phyloP scores from a whole-genome alignment of 371 early-diverging fungal species.

The Capillidium rhysosporum region DNA sequence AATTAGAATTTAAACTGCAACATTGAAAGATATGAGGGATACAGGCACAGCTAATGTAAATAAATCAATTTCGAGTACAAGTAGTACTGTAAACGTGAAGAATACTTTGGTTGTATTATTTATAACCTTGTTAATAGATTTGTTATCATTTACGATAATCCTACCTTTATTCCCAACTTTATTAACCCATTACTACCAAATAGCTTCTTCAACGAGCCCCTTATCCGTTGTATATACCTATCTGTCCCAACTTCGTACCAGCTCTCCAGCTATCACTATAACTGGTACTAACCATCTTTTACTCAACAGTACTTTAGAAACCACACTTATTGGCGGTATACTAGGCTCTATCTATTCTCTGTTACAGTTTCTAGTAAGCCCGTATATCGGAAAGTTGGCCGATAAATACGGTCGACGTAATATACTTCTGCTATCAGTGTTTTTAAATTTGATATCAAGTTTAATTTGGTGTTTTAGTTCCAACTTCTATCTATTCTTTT shows the following conservation, averaged over 20 bases:
- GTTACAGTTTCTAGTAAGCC: slow-evolving; percentile 77
- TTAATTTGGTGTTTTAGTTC: slow-evolving; percentile 71
- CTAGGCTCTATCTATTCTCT: slow-evolving; percentile 84
- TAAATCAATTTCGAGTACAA: too few relatives aligned
- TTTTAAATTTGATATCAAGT: slow-evolving; percentile 74
- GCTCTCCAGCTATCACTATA: not conserved
- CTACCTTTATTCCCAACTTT: slow-evolving; percentile 77
- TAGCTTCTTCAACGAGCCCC: not conserved
- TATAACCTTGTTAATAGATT: slow-evolving; percentile 65
- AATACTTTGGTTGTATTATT: slow-evolving; percentile 27
- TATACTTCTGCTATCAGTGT: slow-evolving; percentile 71
- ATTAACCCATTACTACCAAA: slow-evolving; percentile 30
- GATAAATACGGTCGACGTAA: slow-evolving; percentile 72
- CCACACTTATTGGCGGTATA: slow-evolving; percentile 84
- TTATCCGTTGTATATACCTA: slow-evolving; percentile 11
- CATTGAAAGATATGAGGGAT: slow-evolving; percentile 7
- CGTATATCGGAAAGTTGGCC: slow-evolving; percentile 60
- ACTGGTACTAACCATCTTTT: slow-evolving; percentile 13
- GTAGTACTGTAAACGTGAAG: slow-evolving; percentile 14
- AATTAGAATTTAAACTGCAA: too few relatives aligned
- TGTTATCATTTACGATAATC: slow-evolving; percentile 93
- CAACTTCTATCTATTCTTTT: slow-evolving; percentile 60
- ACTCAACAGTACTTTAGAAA: slow-evolving; percentile 35
- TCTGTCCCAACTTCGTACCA: not conserved
- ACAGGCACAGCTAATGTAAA: slow-evolving; percentile 21